Base-by-base conservation (phyloP, 129 eudicot genomes). In the Sambucus nigra region DNA sequence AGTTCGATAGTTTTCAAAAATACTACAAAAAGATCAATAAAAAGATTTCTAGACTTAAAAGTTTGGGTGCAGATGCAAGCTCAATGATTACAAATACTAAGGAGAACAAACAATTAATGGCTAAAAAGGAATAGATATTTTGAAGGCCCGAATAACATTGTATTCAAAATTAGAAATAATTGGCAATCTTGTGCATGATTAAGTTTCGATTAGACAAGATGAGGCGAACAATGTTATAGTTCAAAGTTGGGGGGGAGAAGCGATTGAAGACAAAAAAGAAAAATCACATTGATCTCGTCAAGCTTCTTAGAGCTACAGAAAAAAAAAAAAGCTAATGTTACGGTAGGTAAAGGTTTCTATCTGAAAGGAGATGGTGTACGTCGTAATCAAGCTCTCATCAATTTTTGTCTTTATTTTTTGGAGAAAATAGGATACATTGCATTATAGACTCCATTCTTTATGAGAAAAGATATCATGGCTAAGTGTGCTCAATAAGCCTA, bases 291-390 rank as follows among this genome's bases (percentile, higher is more conserved):
- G 97, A 89, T 8, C 93, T 89, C 55, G 97, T 84, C 53, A 88
- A 89, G 69, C 81, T 71, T 49, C 93, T 89, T 71, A 94, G 86
- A 40, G 85, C 85, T 60, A 95, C 88, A 15, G 95, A 89, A 60
- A 40, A 53, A n/a, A 79, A 78, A 55, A 76, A 65, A 78, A 42
- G 83, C 98, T 50, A 79, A 81, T 72, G 88, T 85, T 22, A 95
- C 98, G 18, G 98, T 95, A 54, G 98, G 98, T n/a, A 79, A 95
- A 79, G 95, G 98, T 28, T 91, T 59, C 65, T 91, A 85, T 75
- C 63, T 91, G 42, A 82, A 76, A 63, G 98, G 88, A 22, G 98
- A 45, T 61, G 98, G 98, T 50, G 95, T 91, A 25, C 73, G 64
- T 33, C 81, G 85, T 6, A 91, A 91, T 74, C 98, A 85, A 76